Base-by-base conservation (phyloP, 2,329 filamentous ascomycete genomes). In the Anisogramma anomala region DNA sequence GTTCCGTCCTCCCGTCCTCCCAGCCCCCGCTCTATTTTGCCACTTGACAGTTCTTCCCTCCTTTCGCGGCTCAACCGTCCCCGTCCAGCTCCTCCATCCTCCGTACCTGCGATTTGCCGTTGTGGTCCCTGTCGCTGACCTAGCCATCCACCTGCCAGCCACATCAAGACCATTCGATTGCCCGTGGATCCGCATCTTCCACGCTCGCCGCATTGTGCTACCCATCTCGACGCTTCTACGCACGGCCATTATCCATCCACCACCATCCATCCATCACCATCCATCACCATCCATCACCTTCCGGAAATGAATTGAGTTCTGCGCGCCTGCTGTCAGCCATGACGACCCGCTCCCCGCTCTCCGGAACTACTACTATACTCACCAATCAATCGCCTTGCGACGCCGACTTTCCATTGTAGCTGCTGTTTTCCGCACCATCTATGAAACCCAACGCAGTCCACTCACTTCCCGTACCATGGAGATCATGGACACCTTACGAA, bases 401-500 rank as follows among this genome's bases (percentile, higher is more conserved):
- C 23, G 26, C 26, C 33, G 26, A 36, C 19, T 15, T 39, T 14
- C 39, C 14, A 30, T 31, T 37, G 26, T 27, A 23, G 18, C 34
- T n/a, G 27, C 37, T 32, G 19, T 27, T 31, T 17, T 31, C 22
- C 39, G 31, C 55, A 30, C 23, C 19, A 35, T 31, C 31, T 36
- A 41, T 41, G 39, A 41, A 19, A 31, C 18, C 28, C 32, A 23
- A 28, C 28, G 19, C 32, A 32, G 27, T 22, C 22, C 37, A 27
- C 18, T 15, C 53, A 53, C 59, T 52, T 46, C 26, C 31, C 13
- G 7, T 22, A 28, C 4, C 13, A 45, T 30, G 40, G 35, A 33
- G 37, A 45, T 36, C 42, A 78, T 81, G 69, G 74, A 74, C 37
- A 61, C 69, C 32, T 55, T 74, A 54, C 68, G 66, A 50, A 59